These are phyloP conservation scores for Pythium insidiosum DNA, from an alignment of 352 stramenopile genomes.

Conservation along the genomic window DNA sequence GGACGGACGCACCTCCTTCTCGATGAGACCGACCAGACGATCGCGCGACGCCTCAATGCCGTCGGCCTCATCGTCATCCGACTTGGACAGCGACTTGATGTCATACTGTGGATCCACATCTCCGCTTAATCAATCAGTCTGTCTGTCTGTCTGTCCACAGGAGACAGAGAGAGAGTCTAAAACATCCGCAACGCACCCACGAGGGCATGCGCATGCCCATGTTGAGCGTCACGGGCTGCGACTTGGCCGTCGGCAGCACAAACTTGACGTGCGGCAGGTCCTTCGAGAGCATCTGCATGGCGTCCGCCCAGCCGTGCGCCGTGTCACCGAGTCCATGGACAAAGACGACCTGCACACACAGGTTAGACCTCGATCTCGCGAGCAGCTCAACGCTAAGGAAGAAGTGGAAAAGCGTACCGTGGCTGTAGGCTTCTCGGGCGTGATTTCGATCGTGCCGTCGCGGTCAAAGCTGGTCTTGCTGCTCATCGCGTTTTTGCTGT, in stretches of 20 bases:
- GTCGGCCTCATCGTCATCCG: constrained; percentile 77
- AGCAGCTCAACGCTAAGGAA: too few species aligned
- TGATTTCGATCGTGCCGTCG: constrained; percentile 24
- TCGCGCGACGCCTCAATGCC: constrained; percentile 84
- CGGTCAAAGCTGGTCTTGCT: constrained; percentile 12
- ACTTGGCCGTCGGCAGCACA: constrained; percentile 61
- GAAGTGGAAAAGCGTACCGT: constrained; percentile 3
- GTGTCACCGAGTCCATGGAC: constrained; percentile 91
- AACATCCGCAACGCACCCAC: constrained; percentile 57
- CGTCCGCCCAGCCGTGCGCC: constrained; percentile 76
- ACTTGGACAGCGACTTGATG: constrained; percentile 86
- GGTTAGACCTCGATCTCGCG: too few species aligned
- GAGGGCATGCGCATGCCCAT: constrained; percentile 91
- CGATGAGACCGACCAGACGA: constrained; percentile 70
- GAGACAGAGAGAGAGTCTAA: not conserved
- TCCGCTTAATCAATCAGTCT: not conserved
- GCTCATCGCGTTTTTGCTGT: constrained; percentile 6
- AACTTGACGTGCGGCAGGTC: constrained; percentile 68
- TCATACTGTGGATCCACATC: constrained; percentile 77
- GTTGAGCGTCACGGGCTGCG: constrained; percentile 92
- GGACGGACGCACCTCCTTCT: constrained; percentile 40
- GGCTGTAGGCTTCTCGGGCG: constrained; percentile 16
- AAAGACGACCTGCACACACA: constrained; percentile 73
- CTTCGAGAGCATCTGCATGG: constrained; percentile 45
- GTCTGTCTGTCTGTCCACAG: too few species aligned